phyloP scores from a whole-genome alignment of 179 eudicot species.

The Beta corolliflora region DNA sequence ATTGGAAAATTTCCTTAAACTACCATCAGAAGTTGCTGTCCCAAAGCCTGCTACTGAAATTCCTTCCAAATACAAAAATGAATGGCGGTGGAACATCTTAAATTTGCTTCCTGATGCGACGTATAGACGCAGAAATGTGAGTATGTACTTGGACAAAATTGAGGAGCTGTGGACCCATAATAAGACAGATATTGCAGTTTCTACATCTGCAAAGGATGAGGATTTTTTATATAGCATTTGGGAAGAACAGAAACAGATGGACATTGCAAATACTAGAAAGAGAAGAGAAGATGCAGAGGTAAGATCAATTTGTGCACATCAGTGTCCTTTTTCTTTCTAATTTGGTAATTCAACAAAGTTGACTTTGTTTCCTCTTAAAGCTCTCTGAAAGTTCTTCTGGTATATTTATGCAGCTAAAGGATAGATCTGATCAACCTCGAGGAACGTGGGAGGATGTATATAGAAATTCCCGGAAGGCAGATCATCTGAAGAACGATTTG shows the following conservation, averaged over 20 bases:
- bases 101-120: conserved; percentile 36
- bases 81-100: conserved; percentile 71
- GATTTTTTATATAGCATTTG: conserved; percentile 55
- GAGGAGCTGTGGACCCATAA: conserved; percentile 42
- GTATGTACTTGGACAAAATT: conserved; percentile 47
- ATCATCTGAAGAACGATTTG: conserved; percentile 62
- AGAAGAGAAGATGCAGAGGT: conserved; percentile 89
- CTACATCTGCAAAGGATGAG: conserved; percentile 40
- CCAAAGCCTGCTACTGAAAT: conserved; percentile 54
- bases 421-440: conserved; percentile 79
- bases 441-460: conserved; percentile 91
- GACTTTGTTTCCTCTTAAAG: not conserved
- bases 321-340: not conserved
- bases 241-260: conserved; percentile 68
- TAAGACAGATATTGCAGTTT: conserved; percentile 34
- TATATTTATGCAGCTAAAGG: conserved; percentile 69
- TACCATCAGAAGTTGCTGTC: conserved; percentile 78
- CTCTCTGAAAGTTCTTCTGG: conserved; percentile 16
- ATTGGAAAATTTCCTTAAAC: conserved; percentile 54
- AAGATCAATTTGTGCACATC: conserved; percentile 11
- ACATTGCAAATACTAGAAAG: conserved; percentile 49
- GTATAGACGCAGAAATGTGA: conserved; percentile 36
- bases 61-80: conserved; percentile 53
- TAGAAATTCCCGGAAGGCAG: conserved; percentile 76
- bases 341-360: not conserved